These are phyloP conservation scores for Arctostaphylos glauca DNA, from an alignment of 148 eudicot genomes.

Conservation along the genomic window DNA sequence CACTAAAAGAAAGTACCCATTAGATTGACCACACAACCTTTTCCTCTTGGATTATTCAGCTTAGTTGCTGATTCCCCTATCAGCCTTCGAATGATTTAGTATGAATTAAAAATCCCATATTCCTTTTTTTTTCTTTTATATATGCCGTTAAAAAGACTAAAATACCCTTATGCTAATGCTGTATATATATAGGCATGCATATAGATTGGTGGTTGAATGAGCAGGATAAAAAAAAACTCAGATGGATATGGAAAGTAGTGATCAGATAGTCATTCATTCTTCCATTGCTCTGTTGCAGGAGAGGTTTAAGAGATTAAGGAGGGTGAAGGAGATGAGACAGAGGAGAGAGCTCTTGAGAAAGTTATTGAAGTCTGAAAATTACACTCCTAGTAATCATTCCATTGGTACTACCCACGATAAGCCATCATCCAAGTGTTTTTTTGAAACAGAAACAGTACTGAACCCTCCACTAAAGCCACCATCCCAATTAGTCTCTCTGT, in stretches of 20 bases:
- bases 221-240: not conserved
- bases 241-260: conserved; percentile 34
- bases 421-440: conserved; percentile 24
- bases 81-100: conserved; percentile 6
- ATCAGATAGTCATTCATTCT: conserved; percentile 43
- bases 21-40: conserved; percentile 42
- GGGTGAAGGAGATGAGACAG: conserved; percentile 71
- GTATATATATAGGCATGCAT: conserved; percentile 27
- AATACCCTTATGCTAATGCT: not conserved
- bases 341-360: conserved; percentile 46
- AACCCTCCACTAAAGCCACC: conserved; percentile 16
- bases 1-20: conserved; percentile 21
- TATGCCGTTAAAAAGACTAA: not conserved
- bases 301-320: conserved; percentile 67
- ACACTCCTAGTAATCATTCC: not conserved
- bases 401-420: not conserved
- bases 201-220: not conserved
- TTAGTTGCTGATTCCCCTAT: conserved; percentile 42
- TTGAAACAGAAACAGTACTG: conserved; percentile 21
- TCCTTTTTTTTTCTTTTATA: too few species aligned
- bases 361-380: conserved; percentile 21
- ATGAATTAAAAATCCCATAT: not conserved
- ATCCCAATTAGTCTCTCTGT: conserved; percentile 22
- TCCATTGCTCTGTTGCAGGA: conserved; percentile 72
- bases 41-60: conserved; percentile 39